Base-by-base conservation (phyloP, 2,329 filamentous ascomycete genomes). In the Phyllachora maydis region DNA sequence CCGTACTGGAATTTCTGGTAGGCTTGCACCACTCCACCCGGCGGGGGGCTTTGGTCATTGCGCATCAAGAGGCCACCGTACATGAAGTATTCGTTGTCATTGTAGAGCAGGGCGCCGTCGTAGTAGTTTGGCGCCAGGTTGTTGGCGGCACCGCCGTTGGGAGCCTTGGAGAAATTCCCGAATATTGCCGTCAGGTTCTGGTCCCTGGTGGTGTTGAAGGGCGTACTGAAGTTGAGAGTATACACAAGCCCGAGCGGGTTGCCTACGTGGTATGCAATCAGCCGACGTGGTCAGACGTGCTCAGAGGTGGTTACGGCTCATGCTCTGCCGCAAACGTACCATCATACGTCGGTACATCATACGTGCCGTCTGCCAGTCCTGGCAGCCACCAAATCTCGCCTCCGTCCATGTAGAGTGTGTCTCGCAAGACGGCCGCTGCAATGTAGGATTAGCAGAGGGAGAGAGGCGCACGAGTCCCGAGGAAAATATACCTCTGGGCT, bases 331-430 rank as follows among this genome's bases (percentile, higher is more conserved):
- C n/a, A n/a, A 10, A 46, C 49, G 38, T 41, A 67, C 65, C 41
- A 32, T 61, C 51, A 30, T 6, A 27, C 27, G 0, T 41, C 31
- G 2, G 22, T 1, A 1, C 35, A 42, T 20, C 16, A 17, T 34
- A 34, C 5, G 35, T 30, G 3, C 59, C 64, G 34, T 63, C 49
- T 3, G 47, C 40, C 23, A 62, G 34, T 8, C 55, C 56, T 3
- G 54, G 52, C 16, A 45, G 31, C 65, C 68, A 74, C 28, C 31
- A 52, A 8, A 71, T 39, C 19, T 39, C 31, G 4, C 71, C 71
- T 18, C 71, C 71, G 38, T 77, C 69, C 12, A 77, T 41, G 36
- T 72, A 76, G 10, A 74, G 45, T 2, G 57, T 67, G 34, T 76
- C 66, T 19, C 57, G 56, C 17, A 75, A 43, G 3, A 68, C 43